Evolutionary conservation across 1,284 basidiomycete genomes (phyloP), one percentile per base, ranked within the genome.

Genomic region (Salmacisia buchloeana): DNA sequence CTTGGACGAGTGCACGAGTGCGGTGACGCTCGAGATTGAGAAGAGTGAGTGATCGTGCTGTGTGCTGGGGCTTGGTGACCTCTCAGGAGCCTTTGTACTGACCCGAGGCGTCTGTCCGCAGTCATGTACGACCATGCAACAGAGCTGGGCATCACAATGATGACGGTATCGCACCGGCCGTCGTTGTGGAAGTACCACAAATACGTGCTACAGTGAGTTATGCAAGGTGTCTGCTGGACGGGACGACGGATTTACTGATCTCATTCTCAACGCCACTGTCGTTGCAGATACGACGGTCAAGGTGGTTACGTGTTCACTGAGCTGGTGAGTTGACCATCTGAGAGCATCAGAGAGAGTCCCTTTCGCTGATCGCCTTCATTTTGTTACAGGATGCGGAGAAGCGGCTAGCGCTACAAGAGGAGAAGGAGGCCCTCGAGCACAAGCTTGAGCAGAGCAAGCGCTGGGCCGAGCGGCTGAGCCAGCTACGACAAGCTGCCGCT

Each of bases 51-150:
- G 10, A 7, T 7, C n/a, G n/a, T n/a, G n/a, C 23, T 49, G 9
- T 12, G 25, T 7, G 27, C 27, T 33, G 15, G 9, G 29, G 25
- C 29, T 33, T 31, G 15, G 29, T 2, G 23, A 13, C 46, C 9
- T 3, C n/a, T n/a, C n/a, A n/a, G n/a, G n/a, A n/a, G n/a, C n/a
- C n/a, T n/a, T n/a, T n/a, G n/a, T n/a, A n/a, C n/a, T n/a, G n/a
- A n/a, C n/a, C n/a, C n/a, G n/a, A n/a, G n/a, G n/a, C n/a, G n/a
- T n/a, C n/a, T n/a, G n/a, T n/a, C n/a, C n/a, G n/a, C 45, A 61
- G 83, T 86, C 81, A 96, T 97, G 92, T 98, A 97, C 87, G 91
- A 94, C 76, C 86, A 92, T 75, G 94, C 94, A 1, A 92, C 90
- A 0, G 77, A 72, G 35, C 65, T 80, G 5, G 79, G 79, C 21